Conservation (phyloP, 1,284 basidiomycete genomes). For the Veloboletus limbatus region DNA sequence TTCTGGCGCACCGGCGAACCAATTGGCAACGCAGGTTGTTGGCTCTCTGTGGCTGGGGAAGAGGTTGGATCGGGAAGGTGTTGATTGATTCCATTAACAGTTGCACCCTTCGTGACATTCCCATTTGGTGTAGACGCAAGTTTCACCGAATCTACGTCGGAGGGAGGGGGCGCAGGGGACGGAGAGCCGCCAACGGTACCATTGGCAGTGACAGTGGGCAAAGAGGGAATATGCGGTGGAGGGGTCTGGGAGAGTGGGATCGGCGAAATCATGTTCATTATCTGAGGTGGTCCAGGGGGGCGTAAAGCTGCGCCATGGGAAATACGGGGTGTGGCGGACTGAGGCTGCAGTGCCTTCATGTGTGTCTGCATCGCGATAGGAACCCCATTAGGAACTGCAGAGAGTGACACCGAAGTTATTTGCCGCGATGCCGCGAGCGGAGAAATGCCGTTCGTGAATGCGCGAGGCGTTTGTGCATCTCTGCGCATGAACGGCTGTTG, state of each 20-base stretch:
- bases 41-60: constrained; percentile 22
- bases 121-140: constrained; percentile 19
- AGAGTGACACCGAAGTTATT: constrained; percentile 24
- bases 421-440: constrained; percentile 26
- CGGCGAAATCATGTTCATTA: constrained; percentile 26
- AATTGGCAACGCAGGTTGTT: constrained; percentile 12
- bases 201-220: constrained; percentile 10
- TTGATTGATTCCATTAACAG: constrained; percentile 36
- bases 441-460: constrained; percentile 30
- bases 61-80: constrained; percentile 18
- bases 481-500: constrained; percentile 38
- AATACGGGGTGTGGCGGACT: constrained; percentile 49
- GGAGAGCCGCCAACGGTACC: constrained; percentile 14
- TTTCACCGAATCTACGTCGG: constrained; percentile 28
- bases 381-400: constrained; percentile 37
- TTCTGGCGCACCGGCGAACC: constrained; percentile 43
- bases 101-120: constrained; percentile 11
- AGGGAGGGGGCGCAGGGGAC: constrained; percentile 20
- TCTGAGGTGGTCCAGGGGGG: constrained; percentile 34
- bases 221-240: constrained; percentile 10
- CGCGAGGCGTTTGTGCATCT: constrained; percentile 35
- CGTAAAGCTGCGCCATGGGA: constrained; percentile 41
- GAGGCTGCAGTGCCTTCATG: constrained; percentile 52
- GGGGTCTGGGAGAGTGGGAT: constrained; percentile 21
- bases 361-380: constrained; percentile 53